Percentiles rank a stretch among this genome's conserved stretches.
Evolutionary conservation across 768 basidiomycete genomes (phyloP).

Genomic region (Naganishia onofrii): DNA sequence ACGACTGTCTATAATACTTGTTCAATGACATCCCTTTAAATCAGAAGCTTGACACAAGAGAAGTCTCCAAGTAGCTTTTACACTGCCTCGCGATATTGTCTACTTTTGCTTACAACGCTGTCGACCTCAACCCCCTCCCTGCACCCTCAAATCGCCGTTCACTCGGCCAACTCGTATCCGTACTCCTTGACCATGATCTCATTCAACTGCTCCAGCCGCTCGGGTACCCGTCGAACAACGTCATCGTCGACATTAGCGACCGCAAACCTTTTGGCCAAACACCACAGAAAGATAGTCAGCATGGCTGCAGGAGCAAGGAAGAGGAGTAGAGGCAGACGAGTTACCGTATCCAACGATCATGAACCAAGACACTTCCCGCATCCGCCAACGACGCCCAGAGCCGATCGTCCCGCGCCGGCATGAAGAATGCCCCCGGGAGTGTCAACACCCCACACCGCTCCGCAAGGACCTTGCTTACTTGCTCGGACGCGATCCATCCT

Average conservation of each 20-base stretch:
- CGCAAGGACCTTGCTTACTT: conserved; percentile 64
- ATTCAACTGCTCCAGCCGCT: conserved; percentile 44
- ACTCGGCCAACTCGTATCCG: background rate
- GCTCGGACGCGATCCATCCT: conserved; percentile 54
- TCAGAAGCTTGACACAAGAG: background rate
- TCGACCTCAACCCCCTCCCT: no score
- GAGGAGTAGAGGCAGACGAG: conserved; percentile 11
- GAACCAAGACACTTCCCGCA: conserved; percentile 50
- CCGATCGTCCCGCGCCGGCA: conserved; percentile 41
- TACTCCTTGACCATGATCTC: conserved; percentile 23
- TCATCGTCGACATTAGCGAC: conserved; percentile 76
- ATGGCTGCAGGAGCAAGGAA: no score
- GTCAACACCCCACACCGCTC: conserved; percentile 64
- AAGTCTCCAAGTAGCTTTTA: no score
- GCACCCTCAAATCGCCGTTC: no score
- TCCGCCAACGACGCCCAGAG: conserved; percentile 39
- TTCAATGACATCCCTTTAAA: background rate
- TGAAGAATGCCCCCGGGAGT: conserved; percentile 68
- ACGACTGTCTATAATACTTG: background rate
- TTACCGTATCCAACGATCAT: conserved; percentile 62
- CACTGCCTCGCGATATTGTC: no score
- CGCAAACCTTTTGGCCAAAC: conserved; percentile 60
- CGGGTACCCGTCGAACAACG: conserved; percentile 41
- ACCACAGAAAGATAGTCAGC: background rate
- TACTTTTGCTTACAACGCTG: no score